A percentile compares a stretch with the other conserved stretches of the same genome.
phyloP scores from a whole-genome alignment of 805 yeast genomes.

The Kazachstania viticola region DNA sequence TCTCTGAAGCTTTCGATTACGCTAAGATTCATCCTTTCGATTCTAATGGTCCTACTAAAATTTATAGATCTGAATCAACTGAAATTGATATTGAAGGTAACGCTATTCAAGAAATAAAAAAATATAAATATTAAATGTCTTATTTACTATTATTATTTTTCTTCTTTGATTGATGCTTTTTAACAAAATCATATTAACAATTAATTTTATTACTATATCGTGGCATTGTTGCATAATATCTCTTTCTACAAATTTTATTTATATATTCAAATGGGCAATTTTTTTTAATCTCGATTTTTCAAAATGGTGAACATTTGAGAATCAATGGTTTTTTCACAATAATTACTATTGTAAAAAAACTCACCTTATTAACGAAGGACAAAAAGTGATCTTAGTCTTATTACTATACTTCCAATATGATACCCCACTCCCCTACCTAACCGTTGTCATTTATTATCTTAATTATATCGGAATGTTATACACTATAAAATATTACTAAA shows the following conservation, averaged over 20 bases:
- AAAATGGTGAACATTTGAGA: constrained; percentile 26
- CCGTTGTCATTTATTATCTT: too few relatives aligned
- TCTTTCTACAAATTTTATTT: too few relatives aligned
- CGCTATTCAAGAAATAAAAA: constrained; percentile 23
- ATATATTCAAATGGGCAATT: too few relatives aligned
- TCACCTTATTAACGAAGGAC: constrained; percentile 27
- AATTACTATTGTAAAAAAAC: not conserved
- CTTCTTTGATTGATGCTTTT: too few relatives aligned
- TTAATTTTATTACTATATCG: constrained; percentile 2
- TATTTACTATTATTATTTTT: not conserved
- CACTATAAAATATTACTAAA: not conserved
- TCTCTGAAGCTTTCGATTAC: constrained; percentile 44
- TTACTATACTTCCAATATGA: not conserved
- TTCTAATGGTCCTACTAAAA: constrained; percentile 36
- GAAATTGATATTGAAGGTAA: constrained; percentile 25
- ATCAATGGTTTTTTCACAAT: constrained; percentile 10
- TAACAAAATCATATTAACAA: not conserved
- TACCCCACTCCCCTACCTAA: not conserved
- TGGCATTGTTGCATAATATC: constrained; percentile 16
- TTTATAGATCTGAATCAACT: constrained; percentile 32
- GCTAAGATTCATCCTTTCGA: constrained; percentile 43
- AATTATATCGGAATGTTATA: too few relatives aligned
- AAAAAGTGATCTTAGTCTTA: constrained; percentile 19
- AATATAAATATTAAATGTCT: constrained; percentile 20
- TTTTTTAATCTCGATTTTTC: too few relatives aligned